Evolutionary conservation across 2,329 filamentous ascomycete genomes (phyloP).

Genomic region (Beauveria scarabaeidicola): DNA sequence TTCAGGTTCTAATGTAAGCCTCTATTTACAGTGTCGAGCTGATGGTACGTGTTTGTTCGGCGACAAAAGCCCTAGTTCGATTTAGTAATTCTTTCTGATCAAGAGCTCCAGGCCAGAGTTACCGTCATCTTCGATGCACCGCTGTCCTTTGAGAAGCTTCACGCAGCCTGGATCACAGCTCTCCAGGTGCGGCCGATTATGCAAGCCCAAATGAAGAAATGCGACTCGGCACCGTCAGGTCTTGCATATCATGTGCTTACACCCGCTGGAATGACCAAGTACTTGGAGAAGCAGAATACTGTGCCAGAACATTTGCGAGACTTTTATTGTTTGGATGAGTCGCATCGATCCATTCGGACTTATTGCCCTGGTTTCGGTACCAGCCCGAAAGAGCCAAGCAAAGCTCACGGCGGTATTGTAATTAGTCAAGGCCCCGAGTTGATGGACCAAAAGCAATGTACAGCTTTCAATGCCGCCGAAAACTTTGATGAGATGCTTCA

Average conservation of each 20-base stretch:
- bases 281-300: not conserved
- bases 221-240: not conserved
- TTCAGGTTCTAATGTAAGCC: not conserved
- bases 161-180: not conserved
- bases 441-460: not conserved
- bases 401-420: not conserved
- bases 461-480: not conserved
- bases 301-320: not conserved
- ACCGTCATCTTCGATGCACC: not conserved
- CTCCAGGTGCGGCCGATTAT: not conserved
- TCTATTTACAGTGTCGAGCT: not conserved
- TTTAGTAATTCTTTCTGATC: not conserved
- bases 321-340: not conserved
- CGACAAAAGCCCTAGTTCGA: not conserved
- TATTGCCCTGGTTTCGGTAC: not conserved
- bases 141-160: not conserved
- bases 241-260: not conserved
- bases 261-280: not conserved
- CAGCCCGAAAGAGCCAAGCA: not conserved
- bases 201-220: not conserved
- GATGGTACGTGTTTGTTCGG: not conserved
- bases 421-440: not conserved
- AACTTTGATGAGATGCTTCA: not conserved
- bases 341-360: not conserved
- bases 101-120: not conserved